Percentiles rank a stretch among this genome's conserved stretches.
Evolutionary conservation across 176 grass and related monocot genomes (phyloP).

Genomic region (Hordeum vulgare): DNA sequence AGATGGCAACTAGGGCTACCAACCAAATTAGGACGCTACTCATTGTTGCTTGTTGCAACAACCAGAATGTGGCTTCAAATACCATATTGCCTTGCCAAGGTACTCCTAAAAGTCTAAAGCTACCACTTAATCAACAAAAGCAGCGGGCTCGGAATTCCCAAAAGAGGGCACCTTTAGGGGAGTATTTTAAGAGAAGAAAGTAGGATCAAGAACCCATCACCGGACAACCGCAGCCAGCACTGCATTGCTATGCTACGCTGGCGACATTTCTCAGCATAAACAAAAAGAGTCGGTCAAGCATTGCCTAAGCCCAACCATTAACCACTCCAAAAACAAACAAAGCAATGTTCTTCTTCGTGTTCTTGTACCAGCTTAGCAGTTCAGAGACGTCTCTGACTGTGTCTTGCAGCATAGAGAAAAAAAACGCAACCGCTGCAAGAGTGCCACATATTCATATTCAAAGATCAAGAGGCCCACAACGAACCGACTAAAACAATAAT

Average conservation of each 20-base stretch:
- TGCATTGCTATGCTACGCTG: neutral
- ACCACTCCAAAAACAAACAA: constrained; percentile 17
- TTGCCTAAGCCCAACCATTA: constrained; percentile 1
- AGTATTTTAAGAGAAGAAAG: neutral
- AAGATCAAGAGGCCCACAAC: constrained; percentile 31
- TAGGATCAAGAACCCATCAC: neutral
- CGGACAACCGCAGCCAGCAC: neutral
- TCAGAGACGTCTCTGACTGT: constrained; percentile 2
- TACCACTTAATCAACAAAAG: neutral
- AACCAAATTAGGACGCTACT: neutral
- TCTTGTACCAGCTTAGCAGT: constrained; percentile 23
- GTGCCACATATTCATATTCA: constrained; percentile 20
- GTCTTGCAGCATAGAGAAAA: neutral
- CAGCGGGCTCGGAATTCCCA: neutral
- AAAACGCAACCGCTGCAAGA: constrained; percentile 14
- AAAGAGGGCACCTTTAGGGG: neutral
- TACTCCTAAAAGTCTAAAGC: constrained; percentile 12
- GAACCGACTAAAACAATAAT: constrained; percentile 39
- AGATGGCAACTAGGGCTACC: neutral
- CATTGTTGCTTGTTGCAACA: neutral
- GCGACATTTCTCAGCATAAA: constrained; percentile 1
- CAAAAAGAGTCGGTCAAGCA: constrained; percentile 6
- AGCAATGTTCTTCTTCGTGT: neutral
- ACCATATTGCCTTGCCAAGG: neutral
- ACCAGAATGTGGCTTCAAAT: neutral